These are phyloP conservation scores for Curvularia verruculosa DNA, from an alignment of 2,329 filamentous ascomycete genomes.

Conservation along the genomic window DNA sequence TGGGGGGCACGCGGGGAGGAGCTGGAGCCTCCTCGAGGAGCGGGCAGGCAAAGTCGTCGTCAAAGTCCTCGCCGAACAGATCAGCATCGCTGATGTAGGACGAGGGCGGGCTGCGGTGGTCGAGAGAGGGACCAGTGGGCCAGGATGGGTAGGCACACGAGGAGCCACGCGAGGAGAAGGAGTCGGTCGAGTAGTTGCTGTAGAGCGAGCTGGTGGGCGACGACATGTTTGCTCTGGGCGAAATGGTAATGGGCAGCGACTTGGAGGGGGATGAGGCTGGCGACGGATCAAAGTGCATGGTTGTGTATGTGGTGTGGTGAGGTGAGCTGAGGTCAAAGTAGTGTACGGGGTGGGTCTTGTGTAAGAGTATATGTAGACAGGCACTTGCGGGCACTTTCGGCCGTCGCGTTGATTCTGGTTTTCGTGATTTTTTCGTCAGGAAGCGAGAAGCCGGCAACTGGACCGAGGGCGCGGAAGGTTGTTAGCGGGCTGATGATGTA, in stretches of 20 bases:
- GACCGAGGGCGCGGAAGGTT: slow-evolving; percentile 33
- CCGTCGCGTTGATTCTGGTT: slow-evolving; percentile 18
- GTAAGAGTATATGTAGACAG: slow-evolving; percentile 28
- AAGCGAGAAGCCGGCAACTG: slow-evolving; percentile 35
- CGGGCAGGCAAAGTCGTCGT: slow-evolving; percentile 40
- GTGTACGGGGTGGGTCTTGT: slow-evolving; percentile 35
- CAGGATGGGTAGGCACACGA: slow-evolving; percentile 51
- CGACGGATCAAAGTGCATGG: slow-evolving; percentile 48
- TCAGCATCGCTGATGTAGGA: slow-evolving; percentile 52
- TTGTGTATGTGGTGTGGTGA: no score
- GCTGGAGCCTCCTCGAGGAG: slow-evolving; percentile 50
- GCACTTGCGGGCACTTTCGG: slow-evolving; percentile 34
- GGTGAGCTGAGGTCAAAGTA: no score
- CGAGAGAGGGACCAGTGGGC: slow-evolving; percentile 48
- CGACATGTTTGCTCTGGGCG: slow-evolving; percentile 43
- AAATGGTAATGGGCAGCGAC: slow-evolving; percentile 48
- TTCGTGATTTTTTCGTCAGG: slow-evolving; percentile 16
- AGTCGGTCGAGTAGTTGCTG: slow-evolving; percentile 43
- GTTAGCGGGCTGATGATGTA: slow-evolving; percentile 31
- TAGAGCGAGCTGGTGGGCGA: slow-evolving; percentile 46
- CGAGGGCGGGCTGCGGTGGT: slow-evolving; percentile 45
- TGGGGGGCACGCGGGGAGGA: slow-evolving; percentile 46
- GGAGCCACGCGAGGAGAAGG: slow-evolving; percentile 39
- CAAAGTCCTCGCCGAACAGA: slow-evolving; percentile 49
- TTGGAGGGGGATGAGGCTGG: slow-evolving; percentile 48